A percentile compares a stretch with the other conserved stretches of the same genome.
phyloP scores from a whole-genome alignment of 2,329 filamentous ascomycete genomes.

The Cryphonectria carpinicola region DNA sequence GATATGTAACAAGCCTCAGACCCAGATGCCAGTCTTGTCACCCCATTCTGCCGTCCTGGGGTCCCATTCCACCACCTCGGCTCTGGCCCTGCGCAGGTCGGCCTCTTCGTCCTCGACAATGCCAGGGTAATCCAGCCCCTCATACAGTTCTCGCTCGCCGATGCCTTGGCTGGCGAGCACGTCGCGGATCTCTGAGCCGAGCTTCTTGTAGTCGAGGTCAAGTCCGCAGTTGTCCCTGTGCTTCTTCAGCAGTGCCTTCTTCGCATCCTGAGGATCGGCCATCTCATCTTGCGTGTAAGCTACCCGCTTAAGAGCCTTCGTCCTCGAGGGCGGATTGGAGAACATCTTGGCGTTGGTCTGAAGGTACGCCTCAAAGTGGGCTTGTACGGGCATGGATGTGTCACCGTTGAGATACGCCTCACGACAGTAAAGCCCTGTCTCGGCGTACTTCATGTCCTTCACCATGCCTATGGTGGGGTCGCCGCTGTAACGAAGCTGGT shows the following conservation, averaged over 20 bases:
- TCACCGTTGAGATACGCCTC: constrained; percentile 55
- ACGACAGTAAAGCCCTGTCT: constrained; percentile 49
- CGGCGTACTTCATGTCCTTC: constrained; percentile 57
- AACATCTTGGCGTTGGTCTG: constrained; percentile 42
- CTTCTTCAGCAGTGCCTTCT: neutral
- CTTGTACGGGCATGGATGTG: constrained; percentile 48
- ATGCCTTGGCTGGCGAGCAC: constrained; percentile 27
- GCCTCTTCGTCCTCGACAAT: constrained; percentile 23
- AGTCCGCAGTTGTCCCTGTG: constrained; percentile 26
- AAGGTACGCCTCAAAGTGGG: constrained; percentile 48
- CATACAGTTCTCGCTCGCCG: constrained; percentile 12
- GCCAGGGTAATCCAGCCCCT: constrained; percentile 16
- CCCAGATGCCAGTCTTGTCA: constrained; percentile 28
- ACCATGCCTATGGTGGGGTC: constrained; percentile 58
- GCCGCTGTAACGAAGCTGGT: constrained; percentile 47
- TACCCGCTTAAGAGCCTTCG: constrained; percentile 2
- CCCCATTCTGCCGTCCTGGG: constrained; percentile 20
- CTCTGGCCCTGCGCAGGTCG: constrained; percentile 12
- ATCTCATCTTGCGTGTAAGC: neutral
- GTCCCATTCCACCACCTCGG: constrained; percentile 12
- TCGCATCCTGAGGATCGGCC: constrained; percentile 4
- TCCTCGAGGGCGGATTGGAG: constrained; percentile 5
- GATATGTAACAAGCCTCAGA: neutral
- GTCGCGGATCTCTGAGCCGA: constrained; percentile 27
- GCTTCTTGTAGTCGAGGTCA: constrained; percentile 29